Evolutionary conservation across 2,329 filamentous ascomycete genomes (phyloP).

Genomic region (Fonsecaea pedrosoi): DNA sequence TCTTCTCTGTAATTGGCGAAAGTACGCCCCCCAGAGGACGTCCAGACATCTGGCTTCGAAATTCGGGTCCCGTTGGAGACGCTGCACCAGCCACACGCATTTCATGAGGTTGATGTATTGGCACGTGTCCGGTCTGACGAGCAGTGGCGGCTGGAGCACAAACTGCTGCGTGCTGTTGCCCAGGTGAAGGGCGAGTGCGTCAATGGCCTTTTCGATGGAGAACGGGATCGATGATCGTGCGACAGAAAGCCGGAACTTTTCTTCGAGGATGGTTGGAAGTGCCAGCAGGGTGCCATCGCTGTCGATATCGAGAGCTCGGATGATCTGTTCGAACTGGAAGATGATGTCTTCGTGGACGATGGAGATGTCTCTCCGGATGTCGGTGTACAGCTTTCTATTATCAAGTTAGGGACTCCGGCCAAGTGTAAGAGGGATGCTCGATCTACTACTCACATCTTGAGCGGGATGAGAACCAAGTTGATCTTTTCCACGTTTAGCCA

Average conservation of each 20-base stretch:
- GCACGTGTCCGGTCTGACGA: background rate
- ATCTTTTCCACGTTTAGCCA: background rate
- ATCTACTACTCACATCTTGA: background rate
- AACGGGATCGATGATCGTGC: background rate
- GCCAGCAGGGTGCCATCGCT: background rate
- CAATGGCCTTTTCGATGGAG: background rate
- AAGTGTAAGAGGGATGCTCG: background rate
- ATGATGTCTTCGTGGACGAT: constrained; percentile 1
- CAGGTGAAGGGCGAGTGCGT: background rate
- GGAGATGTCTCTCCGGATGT: background rate
- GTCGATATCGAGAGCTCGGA: background rate
- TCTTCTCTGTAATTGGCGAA: background rate
- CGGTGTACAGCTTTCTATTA: background rate
- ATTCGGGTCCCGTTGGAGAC: background rate
- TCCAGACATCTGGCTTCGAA: background rate
- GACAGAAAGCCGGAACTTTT: background rate
- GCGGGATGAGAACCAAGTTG: background rate
- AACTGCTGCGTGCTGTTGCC: background rate
- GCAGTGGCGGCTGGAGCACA: background rate
- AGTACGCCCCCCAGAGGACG: background rate
- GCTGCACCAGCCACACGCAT: background rate
- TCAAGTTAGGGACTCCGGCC: background rate
- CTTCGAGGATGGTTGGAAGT: background rate
- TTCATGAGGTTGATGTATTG: constrained; percentile 1
- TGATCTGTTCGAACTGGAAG: background rate